These are phyloP conservation scores for Lenzites betulinus DNA, from an alignment of 768 basidiomycete species.

Conservation along the genomic window DNA sequence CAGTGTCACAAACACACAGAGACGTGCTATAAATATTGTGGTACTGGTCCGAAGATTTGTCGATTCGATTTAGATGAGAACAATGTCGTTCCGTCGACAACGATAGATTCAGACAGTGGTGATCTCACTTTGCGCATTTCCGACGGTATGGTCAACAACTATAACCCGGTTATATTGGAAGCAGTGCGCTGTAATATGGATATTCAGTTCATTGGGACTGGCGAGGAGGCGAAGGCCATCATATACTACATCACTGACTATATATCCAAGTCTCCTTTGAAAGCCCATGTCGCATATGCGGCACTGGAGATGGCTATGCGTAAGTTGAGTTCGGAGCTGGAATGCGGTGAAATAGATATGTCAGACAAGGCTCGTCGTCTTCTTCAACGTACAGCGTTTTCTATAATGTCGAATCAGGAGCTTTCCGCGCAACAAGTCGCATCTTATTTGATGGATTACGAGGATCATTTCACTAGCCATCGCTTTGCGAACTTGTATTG, in stretches of 20 bases:
- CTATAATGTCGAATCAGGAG: constrained; percentile 42
- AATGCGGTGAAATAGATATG: not conserved
- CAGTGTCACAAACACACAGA: constrained; percentile 37
- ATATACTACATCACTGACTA: constrained; percentile 54
- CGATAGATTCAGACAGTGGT: constrained; percentile 23
- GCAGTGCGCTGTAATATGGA: constrained; percentile 42
- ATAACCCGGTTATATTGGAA: constrained; percentile 41
- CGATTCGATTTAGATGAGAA: constrained; percentile 23
- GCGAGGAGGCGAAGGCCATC: constrained; percentile 42
- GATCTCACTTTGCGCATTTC: constrained; percentile 35
- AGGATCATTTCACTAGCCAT: constrained; percentile 43
- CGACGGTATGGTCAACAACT: constrained; percentile 47
- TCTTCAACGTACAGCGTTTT: constrained; percentile 41
- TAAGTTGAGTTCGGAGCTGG: not conserved
- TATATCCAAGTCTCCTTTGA: constrained; percentile 46
- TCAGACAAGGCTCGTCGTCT: constrained; percentile 33
- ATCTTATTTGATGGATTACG: constrained; percentile 37
- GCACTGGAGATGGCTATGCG: constrained; percentile 33
- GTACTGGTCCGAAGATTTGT: constrained; percentile 30
- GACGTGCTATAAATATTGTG: constrained; percentile 44
- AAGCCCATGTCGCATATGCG: constrained; percentile 43
- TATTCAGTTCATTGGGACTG: constrained; percentile 47
- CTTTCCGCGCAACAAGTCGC: constrained; percentile 41
- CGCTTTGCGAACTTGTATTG: constrained; percentile 38
- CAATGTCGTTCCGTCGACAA: not conserved